Evolutionary conservation across 257 asterid species (phyloP), one percentile per base, ranked within the genome.

Genomic region (Haberlea rhodopensis): DNA sequence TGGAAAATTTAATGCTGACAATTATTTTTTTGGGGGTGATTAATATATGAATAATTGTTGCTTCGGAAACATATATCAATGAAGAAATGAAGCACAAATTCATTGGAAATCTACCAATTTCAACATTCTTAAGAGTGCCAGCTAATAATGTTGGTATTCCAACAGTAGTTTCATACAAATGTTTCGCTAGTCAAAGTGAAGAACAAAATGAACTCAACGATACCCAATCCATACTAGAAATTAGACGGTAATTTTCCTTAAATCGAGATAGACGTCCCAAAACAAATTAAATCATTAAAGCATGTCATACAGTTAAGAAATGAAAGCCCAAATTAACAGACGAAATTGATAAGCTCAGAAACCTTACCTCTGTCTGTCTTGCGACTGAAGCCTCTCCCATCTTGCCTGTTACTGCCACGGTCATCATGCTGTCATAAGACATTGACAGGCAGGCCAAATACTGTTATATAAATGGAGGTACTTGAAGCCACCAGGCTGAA

Each of bases 341-440:
- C n/a, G 43, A 40, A 20, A 20, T 13, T 11, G 51, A 56, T 55
- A 6, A n/a, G n/a, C 28, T 48, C 37, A 52, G 45, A 55, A 57
- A 62, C 53, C 86, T 70, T 65, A 89, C 96, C 96, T 23, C 73
- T 71, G 40, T 78, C 78, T 65, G 68, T 70, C 78, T 85, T 80
- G 68, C 76, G 78, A 56, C 75, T 70, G 80, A 71, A 76, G 77
- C 84, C 82, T 79, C 95, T 79, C 66, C 81, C 87, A 78, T 63
- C 84, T 76, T 84, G 86, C 76, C 84, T 85, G 52, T 78, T 80
- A 83, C 67, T 72, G 75, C 80, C 89, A 60, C 96, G 95, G 55
- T 89, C 95, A 71, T 87, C 96, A 68, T 87, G 96, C 98, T 91
- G 98, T 74, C 82, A 91, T 48, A 87, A 88, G 84, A 91, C 91